Percentiles rank a stretch among this genome's conserved stretches.
Evolutionary conservation across 2,329 filamentous ascomycete genomes (phyloP).

Genomic region (Aureobasidium sp.): DNA sequence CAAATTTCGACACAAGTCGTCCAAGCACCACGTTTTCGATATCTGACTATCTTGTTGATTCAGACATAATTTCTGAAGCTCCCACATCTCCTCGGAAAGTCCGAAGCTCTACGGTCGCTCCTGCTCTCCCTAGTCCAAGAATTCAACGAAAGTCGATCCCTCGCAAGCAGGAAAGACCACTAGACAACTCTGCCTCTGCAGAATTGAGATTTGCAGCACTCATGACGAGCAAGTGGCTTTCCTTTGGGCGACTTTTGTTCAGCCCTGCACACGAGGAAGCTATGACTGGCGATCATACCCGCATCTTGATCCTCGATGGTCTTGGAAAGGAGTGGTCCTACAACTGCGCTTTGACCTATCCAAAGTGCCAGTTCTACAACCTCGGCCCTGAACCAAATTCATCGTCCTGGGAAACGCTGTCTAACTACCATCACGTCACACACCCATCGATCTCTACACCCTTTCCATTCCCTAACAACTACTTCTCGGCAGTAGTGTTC

Average conservation of each 20-base stretch:
- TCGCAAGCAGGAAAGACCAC: neutral
- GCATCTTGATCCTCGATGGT: conserved; percentile 72
- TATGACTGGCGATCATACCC: conserved; percentile 45
- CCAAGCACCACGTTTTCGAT: conserved; percentile 15
- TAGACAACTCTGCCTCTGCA: conserved; percentile 32
- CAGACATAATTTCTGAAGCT: neutral
- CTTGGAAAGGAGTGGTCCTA: conserved; percentile 89
- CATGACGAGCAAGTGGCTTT: conserved; percentile 82
- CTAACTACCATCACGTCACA: conserved; percentile 68
- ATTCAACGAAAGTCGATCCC: neutral
- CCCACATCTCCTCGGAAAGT: neutral
- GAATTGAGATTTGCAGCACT: conserved; percentile 72
- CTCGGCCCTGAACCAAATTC: conserved; percentile 33
- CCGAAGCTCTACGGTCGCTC: neutral
- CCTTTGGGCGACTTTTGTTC: conserved; percentile 75
- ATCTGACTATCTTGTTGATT: conserved; percentile 11
- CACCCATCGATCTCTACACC: conserved; percentile 54
- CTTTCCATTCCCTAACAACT: conserved; percentile 68
- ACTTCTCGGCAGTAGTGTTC: conserved; percentile 67
- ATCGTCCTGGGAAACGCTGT: conserved; percentile 18
- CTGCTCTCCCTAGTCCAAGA: neutral
- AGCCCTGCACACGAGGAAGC: conserved; percentile 69
- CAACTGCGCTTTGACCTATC: conserved; percentile 74
- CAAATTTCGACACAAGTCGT: neutral
- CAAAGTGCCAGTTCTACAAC: conserved; percentile 66